Evolutionary conservation across 305 asterid genomes (phyloP).

Genomic region (Solanum hybrid): DNA sequence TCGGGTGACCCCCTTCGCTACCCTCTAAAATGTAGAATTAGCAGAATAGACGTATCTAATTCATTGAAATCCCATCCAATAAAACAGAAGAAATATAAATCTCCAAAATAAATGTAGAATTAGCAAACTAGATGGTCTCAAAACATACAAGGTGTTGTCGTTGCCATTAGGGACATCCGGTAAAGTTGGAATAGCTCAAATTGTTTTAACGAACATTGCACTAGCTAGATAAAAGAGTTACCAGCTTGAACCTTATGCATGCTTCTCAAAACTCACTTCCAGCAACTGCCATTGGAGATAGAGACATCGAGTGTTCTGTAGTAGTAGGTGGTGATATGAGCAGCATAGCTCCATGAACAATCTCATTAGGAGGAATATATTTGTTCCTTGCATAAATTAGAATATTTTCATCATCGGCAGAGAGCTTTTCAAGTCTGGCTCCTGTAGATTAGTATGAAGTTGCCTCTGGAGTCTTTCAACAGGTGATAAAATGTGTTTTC

Average conservation of each 20-base stretch:
- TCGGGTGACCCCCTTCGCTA: neutral
- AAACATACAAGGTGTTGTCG: neutral
- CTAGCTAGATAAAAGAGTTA: neutral
- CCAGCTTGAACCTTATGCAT: neutral
- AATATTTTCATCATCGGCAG: slow-evolving; percentile 8
- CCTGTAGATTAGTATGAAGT: slow-evolving; percentile 11
- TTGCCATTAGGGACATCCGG: neutral
- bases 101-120: neutral
- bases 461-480: slow-evolving; percentile 23
- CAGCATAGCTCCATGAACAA: slow-evolving; percentile 39
- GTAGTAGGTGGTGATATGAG: neutral
- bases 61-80: neutral
- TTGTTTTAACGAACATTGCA: neutral
- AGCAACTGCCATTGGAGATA: neutral
- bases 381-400: slow-evolving; percentile 23
- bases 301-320: neutral
- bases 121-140: neutral
- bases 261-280: neutral
- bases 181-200: neutral
- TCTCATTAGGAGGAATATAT: slow-evolving; percentile 30
- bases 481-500: slow-evolving; percentile 21
- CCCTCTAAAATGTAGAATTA: neutral
- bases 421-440: neutral
- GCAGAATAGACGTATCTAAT: neutral
- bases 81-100: neutral